These are phyloP conservation scores for Dorcoceras hygrometricum DNA, from an alignment of 257 asterid species.

Conservation along the genomic window DNA sequence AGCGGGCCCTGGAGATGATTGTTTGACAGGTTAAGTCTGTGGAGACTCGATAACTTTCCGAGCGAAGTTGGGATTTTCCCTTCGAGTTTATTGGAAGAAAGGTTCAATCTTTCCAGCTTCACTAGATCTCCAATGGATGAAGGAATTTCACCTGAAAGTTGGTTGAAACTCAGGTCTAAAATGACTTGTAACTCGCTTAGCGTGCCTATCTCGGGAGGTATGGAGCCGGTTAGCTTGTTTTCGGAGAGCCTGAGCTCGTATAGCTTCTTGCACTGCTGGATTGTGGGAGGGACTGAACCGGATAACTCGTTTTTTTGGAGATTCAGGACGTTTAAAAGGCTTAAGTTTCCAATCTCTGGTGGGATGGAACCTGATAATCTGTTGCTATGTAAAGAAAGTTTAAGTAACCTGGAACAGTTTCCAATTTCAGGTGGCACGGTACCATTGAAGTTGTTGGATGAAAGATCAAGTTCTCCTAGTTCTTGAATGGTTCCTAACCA, in stretches of 20 bases:
- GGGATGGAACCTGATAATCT: constrained; percentile 65
- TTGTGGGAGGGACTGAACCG: constrained; percentile 59
- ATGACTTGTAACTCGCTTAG: constrained; percentile 74
- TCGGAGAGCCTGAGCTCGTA: constrained; percentile 78
- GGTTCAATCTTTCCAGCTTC: constrained; percentile 75
- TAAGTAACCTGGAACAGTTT: constrained; percentile 58
- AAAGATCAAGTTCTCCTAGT: constrained; percentile 80
- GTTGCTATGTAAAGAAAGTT: constrained; percentile 60
- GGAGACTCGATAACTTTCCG: constrained; percentile 69
- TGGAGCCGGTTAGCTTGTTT: constrained; percentile 58
- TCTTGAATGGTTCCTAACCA: constrained; percentile 69
- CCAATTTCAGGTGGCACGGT: constrained; percentile 64
- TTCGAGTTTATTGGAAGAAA: constrained; percentile 54
- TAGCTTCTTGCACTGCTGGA: constrained; percentile 74
- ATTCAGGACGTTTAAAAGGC: constrained; percentile 62
- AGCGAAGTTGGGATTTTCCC: constrained; percentile 65
- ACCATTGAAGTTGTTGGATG: constrained; percentile 63
- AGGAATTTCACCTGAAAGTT: constrained; percentile 69
- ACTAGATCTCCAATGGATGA: constrained; percentile 53
- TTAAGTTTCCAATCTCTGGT: constrained; percentile 66
- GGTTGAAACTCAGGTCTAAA: constrained; percentile 75
- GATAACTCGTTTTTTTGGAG: constrained; percentile 66
- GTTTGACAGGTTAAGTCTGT: constrained; percentile 58
- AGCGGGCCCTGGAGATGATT: constrained; percentile 60
- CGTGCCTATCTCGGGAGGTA: constrained; percentile 61